Evolutionary conservation across 2,329 filamentous ascomycete species (phyloP).

Genomic region (Alternaria sp.): DNA sequence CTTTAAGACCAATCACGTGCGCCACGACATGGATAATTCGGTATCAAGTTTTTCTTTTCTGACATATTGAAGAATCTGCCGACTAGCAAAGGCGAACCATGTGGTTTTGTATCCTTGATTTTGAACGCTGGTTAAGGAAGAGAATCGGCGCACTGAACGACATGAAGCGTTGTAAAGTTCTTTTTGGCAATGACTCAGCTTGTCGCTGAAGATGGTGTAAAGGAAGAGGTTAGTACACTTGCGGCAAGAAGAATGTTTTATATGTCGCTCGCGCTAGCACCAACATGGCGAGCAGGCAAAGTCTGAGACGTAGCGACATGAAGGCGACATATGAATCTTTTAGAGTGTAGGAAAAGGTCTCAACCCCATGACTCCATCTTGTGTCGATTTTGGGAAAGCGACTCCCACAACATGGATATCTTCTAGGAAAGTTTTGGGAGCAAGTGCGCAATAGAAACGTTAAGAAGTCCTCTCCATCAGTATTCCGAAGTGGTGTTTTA

Average conservation of each 20-base stretch:
- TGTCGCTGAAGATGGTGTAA: neutral
- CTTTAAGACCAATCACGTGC: neutral
- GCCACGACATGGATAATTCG: neutral
- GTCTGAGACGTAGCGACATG: neutral
- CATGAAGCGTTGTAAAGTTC: too few relatives aligned
- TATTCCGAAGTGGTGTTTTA: neutral
- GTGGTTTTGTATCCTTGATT: neutral
- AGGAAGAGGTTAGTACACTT: neutral
- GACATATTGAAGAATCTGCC: neutral
- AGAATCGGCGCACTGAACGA: neutral
- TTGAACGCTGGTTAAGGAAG: neutral
- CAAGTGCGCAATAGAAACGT: neutral
- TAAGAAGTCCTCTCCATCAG: neutral
- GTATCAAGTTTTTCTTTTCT: neutral
- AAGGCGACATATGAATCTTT: neutral
- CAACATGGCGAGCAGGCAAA: neutral
- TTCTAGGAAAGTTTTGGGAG: neutral
- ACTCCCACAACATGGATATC: neutral
- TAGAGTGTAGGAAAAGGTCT: neutral
- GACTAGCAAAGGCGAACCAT: neutral
- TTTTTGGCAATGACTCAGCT: neutral
- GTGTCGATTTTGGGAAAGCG: too few relatives aligned
- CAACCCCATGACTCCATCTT: too few relatives aligned
- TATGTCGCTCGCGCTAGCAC: neutral
- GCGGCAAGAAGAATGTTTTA: neutral